Conservation (phyloP, 2,329 filamentous ascomycete species). For the Xylariaceae sp. region DNA sequence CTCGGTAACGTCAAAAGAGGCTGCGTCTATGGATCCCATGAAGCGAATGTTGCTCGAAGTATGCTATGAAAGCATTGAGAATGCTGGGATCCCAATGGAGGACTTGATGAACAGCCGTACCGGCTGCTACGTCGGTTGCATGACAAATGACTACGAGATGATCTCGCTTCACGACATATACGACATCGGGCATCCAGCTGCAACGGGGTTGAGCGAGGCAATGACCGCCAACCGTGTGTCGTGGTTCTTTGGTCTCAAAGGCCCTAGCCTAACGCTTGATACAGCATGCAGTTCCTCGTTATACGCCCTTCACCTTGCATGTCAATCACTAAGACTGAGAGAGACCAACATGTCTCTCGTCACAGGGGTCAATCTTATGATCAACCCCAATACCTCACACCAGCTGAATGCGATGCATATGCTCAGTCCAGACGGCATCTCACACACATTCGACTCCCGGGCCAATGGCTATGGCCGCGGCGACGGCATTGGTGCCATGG, state of each 20-base stretch:
- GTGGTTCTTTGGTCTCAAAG: neutral
- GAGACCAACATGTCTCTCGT: neutral
- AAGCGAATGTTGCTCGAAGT: neutral
- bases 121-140: neutral
- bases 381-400: neutral
- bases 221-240: neutral
- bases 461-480: slow-evolving; percentile 44
- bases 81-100: neutral
- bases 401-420: neutral
- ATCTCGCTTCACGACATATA: neutral
- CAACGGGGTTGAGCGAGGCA: neutral
- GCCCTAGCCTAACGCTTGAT: neutral
- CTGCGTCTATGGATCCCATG: neutral
- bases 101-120: neutral
- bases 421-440: neutral
- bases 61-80: neutral
- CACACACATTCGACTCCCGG: neutral
- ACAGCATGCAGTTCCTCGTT: neutral
- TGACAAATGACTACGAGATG: neutral
- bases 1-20: neutral
- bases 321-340: neutral
- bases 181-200: neutral
- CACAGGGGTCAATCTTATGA: neutral
- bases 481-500: slow-evolving; percentile 35
- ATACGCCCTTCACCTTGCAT: neutral